phyloP scores from a whole-genome alignment of 257 asterid species.

The Lithospermum erythrorhizon region DNA sequence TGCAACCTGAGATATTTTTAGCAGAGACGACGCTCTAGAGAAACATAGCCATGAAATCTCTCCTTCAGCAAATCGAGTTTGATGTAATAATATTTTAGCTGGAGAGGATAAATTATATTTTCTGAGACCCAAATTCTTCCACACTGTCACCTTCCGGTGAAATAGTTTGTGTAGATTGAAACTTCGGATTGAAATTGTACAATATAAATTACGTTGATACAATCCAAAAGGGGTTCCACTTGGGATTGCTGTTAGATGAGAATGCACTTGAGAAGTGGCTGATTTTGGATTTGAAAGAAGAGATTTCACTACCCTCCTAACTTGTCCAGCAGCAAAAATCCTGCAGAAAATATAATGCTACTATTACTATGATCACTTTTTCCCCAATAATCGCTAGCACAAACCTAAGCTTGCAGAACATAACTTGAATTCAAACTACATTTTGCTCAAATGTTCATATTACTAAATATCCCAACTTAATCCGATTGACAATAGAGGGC shows the following conservation, averaged over 20 bases:
- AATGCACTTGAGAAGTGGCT: slow-evolving; percentile 21
- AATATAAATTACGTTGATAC: slow-evolving; percentile 24
- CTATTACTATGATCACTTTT: background rate
- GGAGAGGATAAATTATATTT: slow-evolving; percentile 18
- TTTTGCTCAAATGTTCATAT: too few relatives aligned
- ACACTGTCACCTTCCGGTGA: slow-evolving; percentile 31
- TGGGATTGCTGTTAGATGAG: slow-evolving; percentile 17
- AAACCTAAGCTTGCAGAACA: background rate
- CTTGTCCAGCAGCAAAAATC: slow-evolving; percentile 30
- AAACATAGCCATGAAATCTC: slow-evolving; percentile 46
- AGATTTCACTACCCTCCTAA: slow-evolving; percentile 35
- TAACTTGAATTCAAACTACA: too few relatives aligned
- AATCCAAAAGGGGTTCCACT: slow-evolving; percentile 21
- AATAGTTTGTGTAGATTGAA: slow-evolving; percentile 25
- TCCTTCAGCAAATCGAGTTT: slow-evolving; percentile 56
- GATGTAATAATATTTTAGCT: slow-evolving; percentile 26
- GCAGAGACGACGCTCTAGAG: slow-evolving; percentile 32
- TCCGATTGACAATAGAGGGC: too few relatives aligned
- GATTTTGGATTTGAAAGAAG: slow-evolving; percentile 26
- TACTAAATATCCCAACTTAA: too few relatives aligned
- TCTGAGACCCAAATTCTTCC: slow-evolving; percentile 22
- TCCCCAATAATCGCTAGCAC: background rate
- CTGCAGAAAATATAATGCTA: slow-evolving; percentile 19
- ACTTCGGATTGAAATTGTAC: slow-evolving; percentile 26
- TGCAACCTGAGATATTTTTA: slow-evolving; percentile 57